Evolutionary conservation across 2,329 filamentous ascomycete genomes (phyloP), one percentile per base, ranked within the genome.

Genomic region (Bimuria novae-zelandiae): DNA sequence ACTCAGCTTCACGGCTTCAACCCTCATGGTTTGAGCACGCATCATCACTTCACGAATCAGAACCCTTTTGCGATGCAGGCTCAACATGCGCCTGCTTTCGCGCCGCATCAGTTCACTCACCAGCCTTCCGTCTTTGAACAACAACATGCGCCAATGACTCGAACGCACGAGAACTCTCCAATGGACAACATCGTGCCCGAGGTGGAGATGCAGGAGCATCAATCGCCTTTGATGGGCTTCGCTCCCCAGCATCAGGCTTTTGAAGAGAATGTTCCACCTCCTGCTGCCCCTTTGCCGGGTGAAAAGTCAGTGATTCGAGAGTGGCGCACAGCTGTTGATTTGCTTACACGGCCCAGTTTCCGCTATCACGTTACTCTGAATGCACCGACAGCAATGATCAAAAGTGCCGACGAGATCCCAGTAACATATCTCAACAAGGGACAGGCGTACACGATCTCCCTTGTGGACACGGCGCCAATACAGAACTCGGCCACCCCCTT

Each of bases 391-490:
- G 94, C 94, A 7, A 99, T 97, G 94, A 88, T 95, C 68, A 95
- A 89, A 72, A 87, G 92, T 56, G 76, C 86, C 1, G 89, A 95
- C 55, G 93, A 97, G 72, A 95, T 97, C 21, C 94, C 94, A 0
- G 85, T 97, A n/a, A 97, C 93, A 0, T 99, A 99, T 70, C 83
- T 99, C 16, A 99, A 99, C 78, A 97, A 97, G 75, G 92, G 93
- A 21, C 93, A 97, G 71, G 90, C 92, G 14, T 99, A 99, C 72
- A 89, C 90, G 0, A 79, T 99, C 16, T 89, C 89, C 2, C 83
- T 99, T 23, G 80, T 89, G 41, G 94, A 99, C 69, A 94, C 89
- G 0, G 79, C 81, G 5, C 84, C 88, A 1, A 79, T 82, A 1
- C 75, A 87, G 27, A 23, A 65, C 4, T 77, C 83, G 29, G 72